Base-by-base conservation (phyloP, 805 yeast genomes). In the Priceomyces haplophilus region DNA sequence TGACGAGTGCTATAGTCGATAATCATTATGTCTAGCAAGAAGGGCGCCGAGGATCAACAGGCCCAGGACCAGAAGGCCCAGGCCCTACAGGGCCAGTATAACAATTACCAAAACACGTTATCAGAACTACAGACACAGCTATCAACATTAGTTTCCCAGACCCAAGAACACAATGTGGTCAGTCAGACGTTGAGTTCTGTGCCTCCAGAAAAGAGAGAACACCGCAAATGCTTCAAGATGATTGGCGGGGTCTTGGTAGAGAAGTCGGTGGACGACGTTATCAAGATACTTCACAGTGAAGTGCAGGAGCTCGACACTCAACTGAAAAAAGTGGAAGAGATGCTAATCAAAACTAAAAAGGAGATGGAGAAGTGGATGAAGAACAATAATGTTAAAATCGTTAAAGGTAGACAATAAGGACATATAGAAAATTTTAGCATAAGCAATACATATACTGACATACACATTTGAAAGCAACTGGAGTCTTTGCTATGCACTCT, bases 171-270 rank as follows among this genome's bases (percentile, higher is more conserved):
- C 48, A 24, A 50, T 25, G 60, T 69, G 13, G 76, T 71, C n/a
- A 71, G 67, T 52, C 59, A 64, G 46, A 69, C 75, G 10, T 56
- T 71, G 45, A 50, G 56, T 11, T 59, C 58, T 19, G 65, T 70
- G 13, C 59, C 61, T 4, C 65, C 69, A 4, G 61, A 55, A 19
- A 48, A 61, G 25, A 58, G 73, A 44, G 42, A 52, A 2, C 80
- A 75, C 35, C 78, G 99, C 47, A 82, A 83, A 58, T 88, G 97
- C 56, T 89, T 81, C 66, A 80, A 95, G 55, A 88, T 93, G 97
- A 78, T 91, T 24, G 97, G 97, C 19, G 95, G 96, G 7, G 96
- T 90, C 3, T 72, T 91, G 24, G 85, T 90, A 13, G 95, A 89
- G 56, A 83, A 86, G 50, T 75, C 82, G 3, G 93, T 88, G 3